Base-by-base conservation (phyloP, 1,284 basidiomycete genomes). In the Cryptococcus floricola region DNA sequence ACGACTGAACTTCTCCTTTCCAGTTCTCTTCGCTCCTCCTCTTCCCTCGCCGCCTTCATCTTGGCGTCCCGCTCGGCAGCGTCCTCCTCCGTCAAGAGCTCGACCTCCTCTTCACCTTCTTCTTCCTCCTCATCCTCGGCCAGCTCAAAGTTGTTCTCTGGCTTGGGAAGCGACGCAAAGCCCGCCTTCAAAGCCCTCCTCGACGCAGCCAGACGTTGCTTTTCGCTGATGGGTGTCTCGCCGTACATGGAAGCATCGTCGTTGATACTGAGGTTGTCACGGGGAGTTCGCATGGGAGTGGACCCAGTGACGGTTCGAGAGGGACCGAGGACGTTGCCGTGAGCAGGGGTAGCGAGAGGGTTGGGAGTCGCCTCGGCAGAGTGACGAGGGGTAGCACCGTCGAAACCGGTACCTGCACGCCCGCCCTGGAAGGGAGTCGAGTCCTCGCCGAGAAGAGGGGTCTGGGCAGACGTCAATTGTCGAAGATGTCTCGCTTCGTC, bases 131-230 rank as follows among this genome's bases (percentile, higher is more conserved):
- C 91, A 5, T 91, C 91, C 5, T 97, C 86, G 25, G 95, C 84
- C 44, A 99, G 80, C 76, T 98, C 94, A 68, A 98, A 98, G 76
- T 98, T 95, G 75, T 98, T 98, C 79, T 97, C 92, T 0, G 96
- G 94, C 63, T 86, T 87, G 0, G 96, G 96, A 16, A 99, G 80
- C 59, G 79, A 86, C 71, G 83, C 83, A 74, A 99, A 96, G 1
- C 89, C 89, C 18, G 86, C 83, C 65, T 87, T 83, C 51, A 98
- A 81, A 2, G 87, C 84, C 44, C 85, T 82, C 69, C 88, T 88
- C 12, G 83, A 81, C 41, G 86, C 84, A 55, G 81, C 82, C 18
- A 78, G 73, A 16, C 85, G 84, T 47, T 85, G 75, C 12, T 85
- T 84, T 56, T 87, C 83, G 54, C 89, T 88, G 31, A 85, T 84